Evolutionary conservation across 2,329 filamentous ascomycete genomes (phyloP).

Genomic region (Colletotrichum godetiae): DNA sequence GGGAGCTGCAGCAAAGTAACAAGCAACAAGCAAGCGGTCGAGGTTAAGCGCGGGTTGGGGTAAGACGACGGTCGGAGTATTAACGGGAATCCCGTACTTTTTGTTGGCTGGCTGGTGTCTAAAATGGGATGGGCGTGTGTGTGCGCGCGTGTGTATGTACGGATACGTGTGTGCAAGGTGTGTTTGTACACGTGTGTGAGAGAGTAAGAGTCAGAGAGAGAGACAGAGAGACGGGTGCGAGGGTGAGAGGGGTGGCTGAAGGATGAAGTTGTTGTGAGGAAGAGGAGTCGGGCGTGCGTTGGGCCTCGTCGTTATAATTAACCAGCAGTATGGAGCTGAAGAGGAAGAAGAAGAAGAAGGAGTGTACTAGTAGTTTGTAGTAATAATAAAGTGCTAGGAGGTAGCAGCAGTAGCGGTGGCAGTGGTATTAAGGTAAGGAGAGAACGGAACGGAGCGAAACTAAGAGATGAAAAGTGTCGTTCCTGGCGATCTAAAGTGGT

Average conservation of each 20-base stretch:
- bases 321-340: not conserved
- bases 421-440: not conserved
- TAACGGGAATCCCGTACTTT: not conserved
- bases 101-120: not conserved
- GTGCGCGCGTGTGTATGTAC: too few species aligned
- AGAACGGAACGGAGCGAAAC: not conserved
- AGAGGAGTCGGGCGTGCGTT: not conserved
- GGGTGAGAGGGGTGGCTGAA: not conserved
- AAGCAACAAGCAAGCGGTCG: not conserved
- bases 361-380: not conserved
- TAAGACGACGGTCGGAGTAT: not conserved
- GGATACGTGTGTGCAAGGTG: not conserved
- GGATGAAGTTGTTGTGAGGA: not conserved
- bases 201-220: not conserved
- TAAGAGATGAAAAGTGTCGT: not conserved
- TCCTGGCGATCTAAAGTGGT: constrained; percentile 23
- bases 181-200: not conserved
- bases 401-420: not conserved
- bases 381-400: not conserved
- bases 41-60: constrained; percentile 9
- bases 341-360: too few species aligned
- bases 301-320: not conserved
- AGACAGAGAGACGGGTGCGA: too few species aligned
- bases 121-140: not conserved
- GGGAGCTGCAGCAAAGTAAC: constrained; percentile 11